phyloP scores from a whole-genome alignment of 768 basidiomycete species.

The Calocybe indica region DNA sequence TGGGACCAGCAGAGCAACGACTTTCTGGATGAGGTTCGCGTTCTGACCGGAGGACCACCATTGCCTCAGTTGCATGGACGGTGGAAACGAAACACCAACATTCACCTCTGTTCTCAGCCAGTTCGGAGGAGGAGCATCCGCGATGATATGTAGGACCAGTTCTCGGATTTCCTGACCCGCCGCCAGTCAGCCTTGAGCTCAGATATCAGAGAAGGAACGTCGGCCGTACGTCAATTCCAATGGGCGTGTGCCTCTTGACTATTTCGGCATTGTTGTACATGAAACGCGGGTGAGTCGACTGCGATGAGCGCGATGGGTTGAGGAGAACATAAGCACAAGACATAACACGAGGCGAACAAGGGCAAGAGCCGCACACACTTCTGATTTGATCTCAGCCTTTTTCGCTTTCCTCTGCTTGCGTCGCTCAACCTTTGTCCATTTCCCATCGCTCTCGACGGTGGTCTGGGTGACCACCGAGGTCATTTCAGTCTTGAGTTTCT shows the following conservation, averaged over 20 bases:
- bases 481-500: constrained; percentile 31
- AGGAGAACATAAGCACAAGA: neutral
- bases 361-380: constrained; percentile 42
- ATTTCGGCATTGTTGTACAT: constrained; percentile 81
- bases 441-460: constrained; percentile 19
- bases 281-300: constrained; percentile 64
- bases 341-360: constrained; percentile 6
- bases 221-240: constrained; percentile 71
- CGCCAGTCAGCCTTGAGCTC: neutral
- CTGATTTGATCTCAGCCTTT: constrained; percentile 49
- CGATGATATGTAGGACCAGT: constrained; percentile 72
- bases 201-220: neutral
- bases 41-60: constrained; percentile 42
- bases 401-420: constrained; percentile 66
- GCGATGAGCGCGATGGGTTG: neutral
- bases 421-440: constrained; percentile 70
- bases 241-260: constrained; percentile 59
- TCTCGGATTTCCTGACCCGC: constrained; percentile 76
- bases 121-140: constrained; percentile 76
- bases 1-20: constrained; percentile 79
- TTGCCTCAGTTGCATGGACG: neutral
- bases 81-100: neutral
- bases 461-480: constrained; percentile 4
- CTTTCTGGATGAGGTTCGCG: constrained; percentile 63
- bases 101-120: constrained; percentile 85